A percentile compares a stretch with the other conserved stretches of the same genome.
phyloP scores from a whole-genome alignment of 257 asterid species.

The Gynochthodes officinalis region DNA sequence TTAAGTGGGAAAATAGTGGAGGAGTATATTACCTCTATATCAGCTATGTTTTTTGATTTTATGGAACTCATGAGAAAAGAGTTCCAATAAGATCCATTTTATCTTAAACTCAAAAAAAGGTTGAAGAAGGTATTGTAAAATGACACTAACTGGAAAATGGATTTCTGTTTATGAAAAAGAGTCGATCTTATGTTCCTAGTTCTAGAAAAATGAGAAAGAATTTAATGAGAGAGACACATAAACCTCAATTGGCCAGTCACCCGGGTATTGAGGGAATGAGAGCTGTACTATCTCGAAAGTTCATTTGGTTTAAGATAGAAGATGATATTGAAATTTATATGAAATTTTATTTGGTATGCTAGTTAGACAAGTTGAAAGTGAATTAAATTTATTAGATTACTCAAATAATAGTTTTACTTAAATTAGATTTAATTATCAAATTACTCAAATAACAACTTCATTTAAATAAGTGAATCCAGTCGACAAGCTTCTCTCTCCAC shows the following conservation, averaged over 20 bases:
- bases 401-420: too few relatives aligned
- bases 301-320: not conserved
- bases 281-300: not conserved
- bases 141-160: not conserved
- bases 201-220: not conserved
- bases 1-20: not conserved
- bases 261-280: not conserved
- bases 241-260: not conserved
- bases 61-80: not conserved
- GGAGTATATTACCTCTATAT: not conserved
- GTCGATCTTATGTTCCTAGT: not conserved
- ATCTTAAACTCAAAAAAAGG: not conserved
- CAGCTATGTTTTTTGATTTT: not conserved
- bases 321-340: not conserved
- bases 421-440: too few relatives aligned
- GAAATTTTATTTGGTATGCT: not conserved
- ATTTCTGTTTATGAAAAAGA: not conserved
- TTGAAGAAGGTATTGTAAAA: not conserved
- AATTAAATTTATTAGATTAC: too few relatives aligned
- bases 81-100: not conserved
- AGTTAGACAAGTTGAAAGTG: not conserved
- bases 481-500: too few relatives aligned
- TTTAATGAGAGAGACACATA: not conserved
- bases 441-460: too few relatives aligned
- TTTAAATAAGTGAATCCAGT: too few relatives aligned